phyloP scores from a whole-genome alignment of 2,329 filamentous ascomycete species.

The Trichoderma brevicompactum region DNA sequence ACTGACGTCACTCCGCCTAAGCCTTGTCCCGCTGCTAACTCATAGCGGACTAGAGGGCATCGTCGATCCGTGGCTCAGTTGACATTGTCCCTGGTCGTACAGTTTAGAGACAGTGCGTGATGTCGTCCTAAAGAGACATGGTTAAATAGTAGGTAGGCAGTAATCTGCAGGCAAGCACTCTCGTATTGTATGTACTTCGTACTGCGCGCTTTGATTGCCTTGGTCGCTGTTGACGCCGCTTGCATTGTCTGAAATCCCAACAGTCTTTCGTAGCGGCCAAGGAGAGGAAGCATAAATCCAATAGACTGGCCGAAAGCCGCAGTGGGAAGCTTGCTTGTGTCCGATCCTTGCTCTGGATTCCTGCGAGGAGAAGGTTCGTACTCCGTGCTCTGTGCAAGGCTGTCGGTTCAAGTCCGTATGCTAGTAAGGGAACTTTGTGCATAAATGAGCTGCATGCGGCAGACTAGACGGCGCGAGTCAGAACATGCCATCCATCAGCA shows the following conservation, averaged over 20 bases:
- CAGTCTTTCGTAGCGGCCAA: background rate
- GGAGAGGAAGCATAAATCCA: background rate
- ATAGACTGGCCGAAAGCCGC: slow-evolving; percentile 4
- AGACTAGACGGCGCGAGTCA: slow-evolving; percentile 6
- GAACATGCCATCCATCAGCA: background rate
- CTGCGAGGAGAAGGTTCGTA: background rate
- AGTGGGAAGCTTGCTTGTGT: background rate
- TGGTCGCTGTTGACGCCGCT: background rate
- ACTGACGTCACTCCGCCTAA: slow-evolving; percentile 21
- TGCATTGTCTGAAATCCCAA: background rate
- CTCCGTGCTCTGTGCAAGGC: background rate
- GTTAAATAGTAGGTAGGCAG: background rate
- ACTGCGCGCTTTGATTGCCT: background rate
- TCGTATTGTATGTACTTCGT: background rate
- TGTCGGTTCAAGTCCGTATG: background rate
- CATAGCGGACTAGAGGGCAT: slow-evolving; percentile 10
- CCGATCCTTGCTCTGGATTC: slow-evolving; percentile 18
- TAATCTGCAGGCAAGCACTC: background rate
- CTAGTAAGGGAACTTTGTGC: background rate
- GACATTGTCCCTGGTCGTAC: slow-evolving; percentile 12
- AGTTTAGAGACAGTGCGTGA: slow-evolving; percentile 11
- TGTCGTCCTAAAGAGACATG: background rate
- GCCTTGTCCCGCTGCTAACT: slow-evolving; percentile 15
- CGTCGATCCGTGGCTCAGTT: slow-evolving; percentile 15
- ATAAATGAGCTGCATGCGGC: slow-evolving; percentile 17